Evolutionary conservation across 208 protist species (phyloP), one percentile per base, ranked within the genome.

Genomic region (Herpetomonas muscarum): DNA sequence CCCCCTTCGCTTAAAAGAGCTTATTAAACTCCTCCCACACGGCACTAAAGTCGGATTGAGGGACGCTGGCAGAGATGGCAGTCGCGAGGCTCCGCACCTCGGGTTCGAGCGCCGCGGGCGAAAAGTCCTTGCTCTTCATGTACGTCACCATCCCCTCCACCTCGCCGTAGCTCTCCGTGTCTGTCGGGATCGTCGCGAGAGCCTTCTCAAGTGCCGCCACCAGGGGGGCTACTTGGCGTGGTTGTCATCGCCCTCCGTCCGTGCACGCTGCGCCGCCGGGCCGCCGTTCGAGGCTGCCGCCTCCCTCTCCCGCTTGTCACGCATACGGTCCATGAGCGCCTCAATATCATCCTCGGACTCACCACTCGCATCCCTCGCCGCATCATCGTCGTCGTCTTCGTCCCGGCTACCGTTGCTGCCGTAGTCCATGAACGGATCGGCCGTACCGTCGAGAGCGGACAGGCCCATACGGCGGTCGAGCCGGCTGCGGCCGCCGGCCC

Each of bases 71-170:
- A n/a, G 56, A 57, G 21, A 93, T 72, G 49, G 81, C 73, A 5
- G 70, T 50, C 21, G 85, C 55, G 70, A 93, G 81, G 32, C 70
- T 50, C 0, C 76, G 87, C 21, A 93, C 52, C 67, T 93, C 83
- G 2, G 64, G 32, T 46, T 61, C 48, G 22, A 93, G 55, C 37
- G 85, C 62, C 12, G 55, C 70, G 6, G 66, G 34, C 2, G 78
- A 74, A 0, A 87, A 85, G 31, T 65, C 41, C 9, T 79, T 66
- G 26, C 70, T 71, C 10, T 56, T 34, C 22, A 91, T 42, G 36
- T 88, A 90, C 22, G 76, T 70, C 9, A 94, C 46, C 26, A 81
- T 89, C 25, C 84, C 84, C 34, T 81, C 54, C 10, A 94, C 77
- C 1, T 70, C 66, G 2, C 76, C 79, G 24, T 76, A 80, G 21